phyloP scores from a whole-genome alignment of 1,284 basidiomycete genomes.

The Sanghuangporus sanghuang region DNA sequence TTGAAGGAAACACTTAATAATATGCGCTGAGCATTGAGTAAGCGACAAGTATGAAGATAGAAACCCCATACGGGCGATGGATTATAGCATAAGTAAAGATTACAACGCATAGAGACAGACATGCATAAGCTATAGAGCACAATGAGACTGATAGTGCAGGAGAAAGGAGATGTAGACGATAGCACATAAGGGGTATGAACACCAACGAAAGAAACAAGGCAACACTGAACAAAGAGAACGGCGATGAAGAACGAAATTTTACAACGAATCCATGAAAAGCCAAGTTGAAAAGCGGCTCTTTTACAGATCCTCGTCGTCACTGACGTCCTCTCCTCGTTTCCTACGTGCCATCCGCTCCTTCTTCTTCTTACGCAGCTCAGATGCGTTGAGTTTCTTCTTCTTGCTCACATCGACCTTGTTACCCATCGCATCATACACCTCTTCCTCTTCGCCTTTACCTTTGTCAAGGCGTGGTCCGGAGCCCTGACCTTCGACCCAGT shows the following conservation, averaged over 20 bases:
- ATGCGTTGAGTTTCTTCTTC: slow-evolving; percentile 76
- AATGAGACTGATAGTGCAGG: neutral
- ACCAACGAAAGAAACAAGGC: neutral
- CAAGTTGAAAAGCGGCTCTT: neutral
- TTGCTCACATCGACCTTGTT: slow-evolving; percentile 90
- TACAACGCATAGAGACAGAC: neutral
- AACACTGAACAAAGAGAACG: neutral
- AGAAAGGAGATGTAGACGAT: neutral
- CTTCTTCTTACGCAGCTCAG: slow-evolving; percentile 85
- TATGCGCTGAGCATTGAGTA: neutral
- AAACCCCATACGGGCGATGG: slow-evolving; percentile 1
- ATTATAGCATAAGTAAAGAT: neutral
- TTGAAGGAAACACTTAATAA: neutral
- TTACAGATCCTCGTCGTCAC: slow-evolving; percentile 50
- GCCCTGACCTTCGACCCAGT: slow-evolving; percentile 98
- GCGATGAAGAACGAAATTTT: neutral
- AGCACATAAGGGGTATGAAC: slow-evolving; percentile 4
- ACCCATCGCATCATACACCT: slow-evolving; percentile 89
- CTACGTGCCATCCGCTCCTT: slow-evolving; percentile 92
- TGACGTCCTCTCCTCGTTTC: slow-evolving; percentile 76
- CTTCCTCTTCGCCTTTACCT: slow-evolving; percentile 82
- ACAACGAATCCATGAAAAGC: neutral
- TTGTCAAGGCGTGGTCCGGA: slow-evolving; percentile 89
- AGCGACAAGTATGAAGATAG: neutral
- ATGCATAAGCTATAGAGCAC: neutral